These are phyloP conservation scores for Pelargonium citronellum DNA, from an alignment of 441 rosid genomes.

Conservation along the genomic window DNA sequence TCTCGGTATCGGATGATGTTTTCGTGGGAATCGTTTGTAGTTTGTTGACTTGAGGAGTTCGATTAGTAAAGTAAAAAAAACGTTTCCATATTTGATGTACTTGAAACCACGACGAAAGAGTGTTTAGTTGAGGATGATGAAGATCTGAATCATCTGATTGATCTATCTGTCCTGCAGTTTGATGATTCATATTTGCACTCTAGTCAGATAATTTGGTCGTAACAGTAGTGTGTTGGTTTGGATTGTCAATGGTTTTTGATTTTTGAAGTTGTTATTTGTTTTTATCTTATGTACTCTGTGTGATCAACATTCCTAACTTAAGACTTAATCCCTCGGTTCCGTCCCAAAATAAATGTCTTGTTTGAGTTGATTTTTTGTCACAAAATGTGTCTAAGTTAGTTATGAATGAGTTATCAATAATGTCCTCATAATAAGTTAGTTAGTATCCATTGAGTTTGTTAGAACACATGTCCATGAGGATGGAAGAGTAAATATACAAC, in stretches of 20 bases:
- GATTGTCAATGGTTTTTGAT: not conserved
- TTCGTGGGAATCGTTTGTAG: not conserved
- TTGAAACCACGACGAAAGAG: too few relatives aligned
- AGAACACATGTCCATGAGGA: too few relatives aligned
- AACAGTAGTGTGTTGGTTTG: not conserved
- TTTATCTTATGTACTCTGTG: not conserved
- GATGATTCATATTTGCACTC: slow-evolving; percentile 3
- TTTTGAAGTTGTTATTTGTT: not conserved
- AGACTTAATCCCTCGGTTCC: not conserved
- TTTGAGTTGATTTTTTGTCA: too few relatives aligned
- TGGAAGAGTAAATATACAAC: too few relatives aligned
- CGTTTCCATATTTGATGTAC: too few relatives aligned
- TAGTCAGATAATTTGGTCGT: not conserved
- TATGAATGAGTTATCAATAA: too few relatives aligned
- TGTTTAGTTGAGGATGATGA: not conserved
- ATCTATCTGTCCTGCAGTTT: not conserved
- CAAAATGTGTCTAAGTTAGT: too few relatives aligned
- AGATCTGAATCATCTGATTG: not conserved
- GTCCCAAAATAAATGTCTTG: too few relatives aligned
- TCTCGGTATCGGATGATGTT: not conserved
- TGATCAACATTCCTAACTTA: not conserved
- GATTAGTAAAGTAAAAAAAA: not conserved
- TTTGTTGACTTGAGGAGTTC: not conserved
- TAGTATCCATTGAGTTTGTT: too few relatives aligned
- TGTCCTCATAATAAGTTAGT: too few relatives aligned